Evolutionary conservation across 208 protist genomes (phyloP).

Genomic region (Crithidia fasciculata): DNA sequence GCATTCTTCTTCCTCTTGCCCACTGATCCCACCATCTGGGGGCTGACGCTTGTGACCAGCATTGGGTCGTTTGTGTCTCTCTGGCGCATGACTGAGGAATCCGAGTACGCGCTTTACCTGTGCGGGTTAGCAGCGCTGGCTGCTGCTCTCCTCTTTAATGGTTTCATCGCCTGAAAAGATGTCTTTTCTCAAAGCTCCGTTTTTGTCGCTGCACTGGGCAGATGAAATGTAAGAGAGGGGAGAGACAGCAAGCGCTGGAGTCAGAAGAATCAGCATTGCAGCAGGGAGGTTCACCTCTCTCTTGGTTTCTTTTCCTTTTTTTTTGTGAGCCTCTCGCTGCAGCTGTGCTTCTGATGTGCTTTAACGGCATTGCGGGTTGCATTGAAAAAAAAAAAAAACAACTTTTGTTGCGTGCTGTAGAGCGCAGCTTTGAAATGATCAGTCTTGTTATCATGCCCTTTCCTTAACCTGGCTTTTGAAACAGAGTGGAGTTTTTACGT

Average conservation of each 20-base stretch:
- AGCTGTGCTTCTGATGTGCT: too few species aligned
- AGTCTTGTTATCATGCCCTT: not conserved
- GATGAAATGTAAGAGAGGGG: too few species aligned
- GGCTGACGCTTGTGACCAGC: constrained; percentile 42
- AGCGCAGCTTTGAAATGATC: not conserved
- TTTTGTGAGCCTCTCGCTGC: not conserved
- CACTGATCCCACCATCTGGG: constrained; percentile 77
- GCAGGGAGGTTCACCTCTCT: too few species aligned
- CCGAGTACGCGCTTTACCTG: constrained; percentile 23
- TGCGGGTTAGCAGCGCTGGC: constrained; percentile 27
- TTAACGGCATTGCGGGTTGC: too few species aligned
- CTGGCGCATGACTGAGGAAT: constrained; percentile 31
- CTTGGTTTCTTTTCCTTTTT: not conserved
- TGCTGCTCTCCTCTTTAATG: constrained; percentile 60
- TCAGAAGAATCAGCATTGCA: too few species aligned
- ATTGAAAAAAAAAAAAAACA: too few species aligned
- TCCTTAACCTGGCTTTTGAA: too few species aligned
- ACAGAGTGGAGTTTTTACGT: too few species aligned
- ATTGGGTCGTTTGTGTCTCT: constrained; percentile 33
- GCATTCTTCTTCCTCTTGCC: constrained; percentile 51
- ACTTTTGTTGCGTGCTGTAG: too few species aligned
- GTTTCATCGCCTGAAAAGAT: constrained; percentile 42
- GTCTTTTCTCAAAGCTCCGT: too few species aligned
- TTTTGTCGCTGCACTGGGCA: too few species aligned
- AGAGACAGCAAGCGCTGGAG: too few species aligned